Base-by-base conservation (phyloP, 805 yeast genomes). In the Scheffersomyces amazonensis region DNA sequence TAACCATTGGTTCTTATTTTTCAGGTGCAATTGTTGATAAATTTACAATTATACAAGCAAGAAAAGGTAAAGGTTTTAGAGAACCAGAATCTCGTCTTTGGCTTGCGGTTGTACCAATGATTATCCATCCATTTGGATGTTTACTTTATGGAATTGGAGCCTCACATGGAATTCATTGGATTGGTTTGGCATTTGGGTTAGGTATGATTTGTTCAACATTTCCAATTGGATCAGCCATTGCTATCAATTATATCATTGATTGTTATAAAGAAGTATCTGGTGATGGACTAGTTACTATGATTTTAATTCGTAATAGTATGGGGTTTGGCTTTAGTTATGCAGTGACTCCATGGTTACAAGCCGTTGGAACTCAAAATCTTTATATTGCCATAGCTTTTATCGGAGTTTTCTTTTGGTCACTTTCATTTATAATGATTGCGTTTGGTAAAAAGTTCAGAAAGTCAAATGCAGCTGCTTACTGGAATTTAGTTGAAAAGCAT, bases 11-110 rank as follows among this genome's bases (percentile, higher is more conserved):
- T n/a, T 66, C 70, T 64, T 36, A 64, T 29, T 71, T 66, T 47
- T 77, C 77, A 13, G 76, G 76, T 9, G 39, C 42, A 23, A 52
- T 70, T 34, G 73, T 69, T 13, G 79, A 74, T 44, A 64, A 65
- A 52, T 41, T 60, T n/a, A 43, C 60, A 2, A 43, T 64, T 15
- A 44, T 46, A 39, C 49, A 63, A 48, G 69, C 76, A 4, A 59
- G 65, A 42, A 55, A 66, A 37, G 72, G 71, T 42, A 55, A 64
- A 17, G 79, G 79, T 24, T 48, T 72, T 13, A 45, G 68, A 31
- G 77, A 72, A 47, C 75, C 79, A 3, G 78, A 74, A 43, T 64
- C 62, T 49, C 53, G 78, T 45, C 52, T 73, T 18, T 72, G 69
- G 62, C 63, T 71, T 29, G 58, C 72, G 65, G 24, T 62, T 8